phyloP scores from a whole-genome alignment of 2,329 filamentous ascomycete genomes.

The Capronia epimyces region DNA sequence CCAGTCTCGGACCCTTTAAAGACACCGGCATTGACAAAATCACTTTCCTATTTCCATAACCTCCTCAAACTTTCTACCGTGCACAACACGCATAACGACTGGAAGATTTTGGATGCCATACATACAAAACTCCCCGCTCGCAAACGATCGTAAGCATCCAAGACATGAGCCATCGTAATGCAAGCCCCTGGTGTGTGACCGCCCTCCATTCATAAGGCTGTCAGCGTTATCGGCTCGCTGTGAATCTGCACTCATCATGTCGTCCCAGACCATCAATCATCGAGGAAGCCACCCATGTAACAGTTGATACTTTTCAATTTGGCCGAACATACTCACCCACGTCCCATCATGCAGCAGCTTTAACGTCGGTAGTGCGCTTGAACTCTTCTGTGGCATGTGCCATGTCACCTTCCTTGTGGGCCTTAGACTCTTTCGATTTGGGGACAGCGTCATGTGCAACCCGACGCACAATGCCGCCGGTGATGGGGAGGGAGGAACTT shows the following conservation, averaged over 20 bases:
- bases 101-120: neutral
- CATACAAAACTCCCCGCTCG: conserved; percentile 5
- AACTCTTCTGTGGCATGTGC: conserved; percentile 22
- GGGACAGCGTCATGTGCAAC: conserved; percentile 51
- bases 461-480: conserved; percentile 85
- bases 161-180: conserved; percentile 5
- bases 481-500: conserved; percentile 74
- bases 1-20: neutral
- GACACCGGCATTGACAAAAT: too few relatives aligned
- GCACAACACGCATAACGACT: neutral
- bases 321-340: neutral
- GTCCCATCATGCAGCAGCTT: conserved; percentile 10
- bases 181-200: neutral
- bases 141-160: conserved; percentile 18
- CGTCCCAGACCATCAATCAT: conserved; percentile 8
- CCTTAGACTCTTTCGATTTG: conserved; percentile 14
- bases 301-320: neutral
- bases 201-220: conserved; percentile 8
- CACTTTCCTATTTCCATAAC: neutral
- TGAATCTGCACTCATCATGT: conserved; percentile 7
- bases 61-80: neutral
- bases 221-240: conserved; percentile 7
- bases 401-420: conserved; percentile 23
- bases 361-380: conserved; percentile 18
- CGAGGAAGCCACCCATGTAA: conserved; percentile 7